Evolutionary conservation across 164 flowering plant species (phyloP).

Genomic region (Dillenia turbinata): DNA sequence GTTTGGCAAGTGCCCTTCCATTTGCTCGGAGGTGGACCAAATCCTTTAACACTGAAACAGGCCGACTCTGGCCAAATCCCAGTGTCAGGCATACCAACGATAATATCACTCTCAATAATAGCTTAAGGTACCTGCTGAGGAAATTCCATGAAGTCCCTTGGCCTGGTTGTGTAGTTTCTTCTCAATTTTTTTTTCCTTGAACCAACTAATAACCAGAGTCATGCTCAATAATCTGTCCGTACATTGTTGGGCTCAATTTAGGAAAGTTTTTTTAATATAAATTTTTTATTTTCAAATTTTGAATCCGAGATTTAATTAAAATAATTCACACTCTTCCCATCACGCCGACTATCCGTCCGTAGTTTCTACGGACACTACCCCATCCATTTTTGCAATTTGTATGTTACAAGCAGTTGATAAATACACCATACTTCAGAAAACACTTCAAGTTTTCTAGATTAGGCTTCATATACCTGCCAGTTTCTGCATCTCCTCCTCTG

Average conservation of each 20-base stretch:
- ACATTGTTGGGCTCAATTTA: too few species aligned
- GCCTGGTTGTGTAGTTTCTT: constrained; percentile 48
- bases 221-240: too few species aligned
- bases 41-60: constrained; percentile 43
- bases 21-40: constrained; percentile 61
- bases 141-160: constrained; percentile 64
- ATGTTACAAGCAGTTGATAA: background rate
- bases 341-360: too few species aligned
- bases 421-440: background rate
- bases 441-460: background rate
- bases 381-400: constrained; percentile 32
- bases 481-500: constrained; percentile 23
- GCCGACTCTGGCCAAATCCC: constrained; percentile 66
- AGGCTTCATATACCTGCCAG: constrained; percentile 13
- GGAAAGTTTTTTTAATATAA: too few species aligned
- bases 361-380: too few species aligned
- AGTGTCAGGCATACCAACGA: constrained; percentile 48
- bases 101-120: constrained; percentile 32
- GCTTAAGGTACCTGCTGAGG: constrained; percentile 18
- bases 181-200: too few species aligned
- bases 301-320: too few species aligned
- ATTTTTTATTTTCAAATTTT: too few species aligned
- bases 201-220: too few species aligned
- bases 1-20: constrained; percentile 60
- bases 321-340: too few species aligned